A percentile compares a stretch with the other conserved stretches of the same genome.
phyloP scores from a whole-genome alignment of 2,329 filamentous ascomycete species.

The Colletotrichum endophyticum region DNA sequence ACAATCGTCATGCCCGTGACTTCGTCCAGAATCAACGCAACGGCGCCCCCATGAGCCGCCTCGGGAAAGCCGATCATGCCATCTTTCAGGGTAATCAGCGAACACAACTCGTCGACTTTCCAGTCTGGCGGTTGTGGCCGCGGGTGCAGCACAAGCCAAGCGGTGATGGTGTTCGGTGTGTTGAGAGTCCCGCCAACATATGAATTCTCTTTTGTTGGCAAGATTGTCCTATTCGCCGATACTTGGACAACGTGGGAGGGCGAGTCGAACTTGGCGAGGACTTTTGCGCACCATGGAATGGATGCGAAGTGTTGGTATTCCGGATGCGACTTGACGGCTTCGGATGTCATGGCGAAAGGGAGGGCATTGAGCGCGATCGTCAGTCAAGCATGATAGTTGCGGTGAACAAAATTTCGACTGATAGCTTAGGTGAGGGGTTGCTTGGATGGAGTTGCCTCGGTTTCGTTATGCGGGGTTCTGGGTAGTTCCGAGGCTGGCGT shows the following conservation, averaged over 20 bases:
- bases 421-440: neutral
- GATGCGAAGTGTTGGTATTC: constrained; percentile 34
- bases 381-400: neutral
- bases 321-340: neutral
- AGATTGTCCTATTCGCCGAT: constrained; percentile 6
- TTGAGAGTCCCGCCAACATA: constrained; percentile 38
- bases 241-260: constrained; percentile 5
- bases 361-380: neutral
- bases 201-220: constrained; percentile 27
- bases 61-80: constrained; percentile 36
- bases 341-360: neutral
- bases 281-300: constrained; percentile 39
- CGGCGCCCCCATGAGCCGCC: constrained; percentile 41
- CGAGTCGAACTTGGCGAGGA: constrained; percentile 32
- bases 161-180: constrained; percentile 29
- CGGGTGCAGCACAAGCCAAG: constrained; percentile 40
- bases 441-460: neutral
- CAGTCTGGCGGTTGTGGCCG: constrained; percentile 21
- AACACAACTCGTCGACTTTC: constrained; percentile 32
- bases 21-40: constrained; percentile 42
- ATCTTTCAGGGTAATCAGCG: constrained; percentile 36
- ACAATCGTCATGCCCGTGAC: constrained; percentile 39
- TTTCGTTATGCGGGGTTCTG: neutral
- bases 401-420: neutral
- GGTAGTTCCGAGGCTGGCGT: neutral